These are phyloP conservation scores for Colletotrichum sp. DNA, from an alignment of 2,329 filamentous ascomycete species.

Conservation along the genomic window DNA sequence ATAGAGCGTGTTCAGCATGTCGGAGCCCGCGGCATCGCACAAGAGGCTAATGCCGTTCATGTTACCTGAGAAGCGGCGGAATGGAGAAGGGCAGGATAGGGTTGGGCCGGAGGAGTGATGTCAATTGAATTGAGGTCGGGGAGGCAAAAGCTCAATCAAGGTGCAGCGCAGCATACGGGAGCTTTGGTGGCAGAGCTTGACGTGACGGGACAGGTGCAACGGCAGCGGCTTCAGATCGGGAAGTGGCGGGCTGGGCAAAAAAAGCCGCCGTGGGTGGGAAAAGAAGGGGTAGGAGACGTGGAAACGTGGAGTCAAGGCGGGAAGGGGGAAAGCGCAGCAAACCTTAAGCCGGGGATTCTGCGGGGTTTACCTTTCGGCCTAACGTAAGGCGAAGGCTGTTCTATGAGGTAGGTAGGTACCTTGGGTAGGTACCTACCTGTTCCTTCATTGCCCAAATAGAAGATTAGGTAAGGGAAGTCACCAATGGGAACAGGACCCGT, in stretches of 20 bases:
- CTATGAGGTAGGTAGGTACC: neutral
- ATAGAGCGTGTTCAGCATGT: conserved; percentile 13
- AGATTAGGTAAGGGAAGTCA: neutral
- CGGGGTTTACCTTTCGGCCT: neutral
- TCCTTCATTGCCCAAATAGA: neutral
- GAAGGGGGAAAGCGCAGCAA: neutral
- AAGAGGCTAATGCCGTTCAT: conserved; percentile 18
- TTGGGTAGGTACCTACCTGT: neutral
- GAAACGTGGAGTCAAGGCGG: neutral
- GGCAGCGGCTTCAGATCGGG: conserved; percentile 7
- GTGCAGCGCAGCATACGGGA: neutral
- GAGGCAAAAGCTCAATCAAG: neutral
- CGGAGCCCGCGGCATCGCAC: conserved; percentile 18
- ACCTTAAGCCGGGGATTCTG: neutral
- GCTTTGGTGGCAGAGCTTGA: neutral
- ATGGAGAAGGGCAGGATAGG: neutral
- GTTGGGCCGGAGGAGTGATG: neutral
- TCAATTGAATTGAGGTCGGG: neutral
- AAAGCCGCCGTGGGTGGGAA: neutral
- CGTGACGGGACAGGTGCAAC: neutral
- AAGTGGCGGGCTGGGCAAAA: conserved; percentile 9
- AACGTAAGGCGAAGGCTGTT: neutral
- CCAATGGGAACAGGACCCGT: neutral
- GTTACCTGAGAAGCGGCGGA: neutral
- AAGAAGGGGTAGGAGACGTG: neutral